These are phyloP conservation scores for Botrytis squamosa DNA, from an alignment of 2,329 filamentous ascomycete genomes.

Conservation along the genomic window DNA sequence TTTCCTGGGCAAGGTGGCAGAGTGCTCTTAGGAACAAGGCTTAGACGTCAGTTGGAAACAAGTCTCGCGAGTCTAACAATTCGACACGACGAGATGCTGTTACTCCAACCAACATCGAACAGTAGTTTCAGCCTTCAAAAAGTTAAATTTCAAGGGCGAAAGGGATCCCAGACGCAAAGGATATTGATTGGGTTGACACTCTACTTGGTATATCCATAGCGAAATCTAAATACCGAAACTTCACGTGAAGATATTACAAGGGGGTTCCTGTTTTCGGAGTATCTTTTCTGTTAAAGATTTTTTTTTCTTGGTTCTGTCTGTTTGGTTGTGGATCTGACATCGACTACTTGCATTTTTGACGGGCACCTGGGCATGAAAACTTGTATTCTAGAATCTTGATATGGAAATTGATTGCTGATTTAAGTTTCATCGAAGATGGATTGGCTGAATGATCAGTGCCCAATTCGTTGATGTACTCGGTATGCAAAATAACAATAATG, in stretches of 20 bases:
- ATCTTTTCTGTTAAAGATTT: background rate
- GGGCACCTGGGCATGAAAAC: constrained; percentile 10
- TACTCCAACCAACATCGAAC: background rate
- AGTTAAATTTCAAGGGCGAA: background rate
- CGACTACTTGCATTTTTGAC: background rate
- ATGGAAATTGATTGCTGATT: constrained; percentile 8
- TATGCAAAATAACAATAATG: background rate
- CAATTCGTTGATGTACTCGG: background rate
- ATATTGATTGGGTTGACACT: background rate
- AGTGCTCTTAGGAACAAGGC: background rate
- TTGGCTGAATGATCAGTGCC: background rate
- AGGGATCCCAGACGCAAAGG: background rate
- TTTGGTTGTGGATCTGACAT: constrained; percentile 1
- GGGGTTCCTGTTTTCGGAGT: background rate
- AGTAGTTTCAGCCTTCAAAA: background rate
- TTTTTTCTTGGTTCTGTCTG: background rate
- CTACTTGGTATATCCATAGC: constrained; percentile 4
- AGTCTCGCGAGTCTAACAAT: background rate
- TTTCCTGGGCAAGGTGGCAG: background rate
- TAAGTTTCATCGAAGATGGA: background rate
- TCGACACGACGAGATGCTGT: background rate
- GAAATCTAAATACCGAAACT: background rate
- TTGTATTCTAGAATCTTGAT: constrained; percentile 3
- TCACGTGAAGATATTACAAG: background rate
- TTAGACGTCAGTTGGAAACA: background rate